These are phyloP conservation scores for Mycena vulgaris DNA, from an alignment of 768 basidiomycete species.

Conservation along the genomic window DNA sequence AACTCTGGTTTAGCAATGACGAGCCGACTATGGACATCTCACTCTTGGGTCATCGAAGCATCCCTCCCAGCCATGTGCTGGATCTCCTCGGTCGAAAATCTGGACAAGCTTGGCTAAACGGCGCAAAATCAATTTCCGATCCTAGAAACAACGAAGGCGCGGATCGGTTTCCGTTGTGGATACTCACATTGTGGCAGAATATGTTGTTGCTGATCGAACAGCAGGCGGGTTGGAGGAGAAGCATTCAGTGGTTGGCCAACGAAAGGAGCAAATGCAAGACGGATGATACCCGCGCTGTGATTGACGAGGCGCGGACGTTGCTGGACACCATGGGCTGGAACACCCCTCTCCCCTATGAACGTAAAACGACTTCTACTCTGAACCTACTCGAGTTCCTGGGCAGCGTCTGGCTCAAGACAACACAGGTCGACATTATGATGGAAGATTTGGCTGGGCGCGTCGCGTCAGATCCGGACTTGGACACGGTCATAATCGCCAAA, in stretches of 20 bases:
- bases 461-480: constrained; percentile 2
- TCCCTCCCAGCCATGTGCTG: neutral
- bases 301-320: neutral
- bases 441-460: constrained; percentile 25
- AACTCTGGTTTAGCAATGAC: constrained; percentile 6
- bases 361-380: neutral
- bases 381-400: constrained; percentile 21
- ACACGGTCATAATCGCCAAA: constrained; percentile 23
- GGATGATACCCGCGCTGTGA: neutral
- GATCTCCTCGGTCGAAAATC: constrained; percentile 4
- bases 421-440: constrained; percentile 31
- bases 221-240: constrained; percentile 30
- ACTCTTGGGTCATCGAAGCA: neutral
- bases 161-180: constrained; percentile 36
- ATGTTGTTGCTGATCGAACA: constrained; percentile 8
- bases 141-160: constrained; percentile 34
- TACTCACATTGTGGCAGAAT: constrained; percentile 35
- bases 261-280: constrained; percentile 13
- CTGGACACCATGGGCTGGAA: constrained; percentile 22
- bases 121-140: constrained; percentile 37
- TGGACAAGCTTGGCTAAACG: constrained; percentile 42
- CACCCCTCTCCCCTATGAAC: neutral
- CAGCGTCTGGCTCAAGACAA: constrained; percentile 19
- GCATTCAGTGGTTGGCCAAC: constrained; percentile 27
- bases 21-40: constrained; percentile 5